Evolutionary conservation across 140 eudicot species (phyloP), one percentile per base, ranked within the genome.

Genomic region (Flaveria floridana): DNA sequence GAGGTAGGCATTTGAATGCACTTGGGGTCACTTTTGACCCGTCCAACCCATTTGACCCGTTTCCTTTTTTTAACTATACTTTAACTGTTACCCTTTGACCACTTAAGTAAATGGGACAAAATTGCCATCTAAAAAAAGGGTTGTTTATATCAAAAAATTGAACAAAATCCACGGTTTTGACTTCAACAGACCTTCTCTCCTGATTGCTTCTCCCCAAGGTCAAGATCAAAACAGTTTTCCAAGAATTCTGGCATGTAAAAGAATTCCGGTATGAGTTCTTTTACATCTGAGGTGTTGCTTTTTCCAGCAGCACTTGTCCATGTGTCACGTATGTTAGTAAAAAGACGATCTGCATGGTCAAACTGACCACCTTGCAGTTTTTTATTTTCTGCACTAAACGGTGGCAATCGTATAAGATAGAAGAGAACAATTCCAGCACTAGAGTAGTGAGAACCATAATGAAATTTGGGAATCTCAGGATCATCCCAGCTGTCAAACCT

Each of bases 391-490:
- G 78, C 30, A 79, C 99, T 95, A 70, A 95, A 95, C 37, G 99
- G 99, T 39, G 97, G 99, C 80, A 95, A 79, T 52, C 99, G 96
- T 68, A 95, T 56, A 42, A 95, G 97, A 84, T 95, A 95, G 82
- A 95, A 95, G 44, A 95, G 99, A n/a, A 95, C 96, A 42, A 95
- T 95, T 69, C 99, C 99, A 71, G 99, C 99, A 84, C 99, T 95
- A 2, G 99, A 95, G 83, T 95, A 95, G 81, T 95, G 99, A 79
- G 99, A 95, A 26, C 99, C 99, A 64, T 95, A 95, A 78, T 95
- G 99, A 74, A 95, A 95, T 64, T 95, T 95, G 23, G 99, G 99
- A 67, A 91, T 87, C 72, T 95, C 99, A 19, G 99, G 99, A 84
- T 95, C 99, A 77, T 95, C 99, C 99, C 99, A 95, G 86, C 97